phyloP scores from a whole-genome alignment of 2,329 filamentous ascomycete genomes.

The Mycocentrospora acerina region DNA sequence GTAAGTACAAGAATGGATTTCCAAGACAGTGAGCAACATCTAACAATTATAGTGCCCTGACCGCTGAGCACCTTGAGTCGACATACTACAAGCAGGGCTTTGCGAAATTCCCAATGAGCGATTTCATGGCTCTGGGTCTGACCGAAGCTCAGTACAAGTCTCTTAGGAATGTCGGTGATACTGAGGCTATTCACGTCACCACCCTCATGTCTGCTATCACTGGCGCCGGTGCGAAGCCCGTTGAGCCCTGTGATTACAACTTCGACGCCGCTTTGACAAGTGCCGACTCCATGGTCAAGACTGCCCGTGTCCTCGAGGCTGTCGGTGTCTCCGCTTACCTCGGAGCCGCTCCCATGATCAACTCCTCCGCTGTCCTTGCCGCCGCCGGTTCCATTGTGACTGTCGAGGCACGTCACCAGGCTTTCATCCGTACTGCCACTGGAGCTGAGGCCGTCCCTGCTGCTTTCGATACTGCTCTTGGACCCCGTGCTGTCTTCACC shows the following conservation, averaged over 20 bases:
- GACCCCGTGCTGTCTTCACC: conserved; percentile 69
- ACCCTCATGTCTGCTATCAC: conserved; percentile 63
- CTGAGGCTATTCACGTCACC: conserved; percentile 64
- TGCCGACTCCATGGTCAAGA: conserved; percentile 67
- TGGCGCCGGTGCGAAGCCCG: conserved; percentile 63
- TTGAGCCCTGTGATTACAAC: conserved; percentile 70
- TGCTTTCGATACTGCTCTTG: conserved; percentile 70
- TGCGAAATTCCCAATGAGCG: conserved; percentile 62
- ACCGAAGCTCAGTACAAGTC: conserved; percentile 57
- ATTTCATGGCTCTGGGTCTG: conserved; percentile 66
- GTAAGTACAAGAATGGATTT: conserved; percentile 39
- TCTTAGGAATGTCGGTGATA: conserved; percentile 62
- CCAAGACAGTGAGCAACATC: conserved; percentile 19
- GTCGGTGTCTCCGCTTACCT: conserved; percentile 73
- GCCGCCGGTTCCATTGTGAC: conserved; percentile 71
- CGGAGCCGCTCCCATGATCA: conserved; percentile 67
- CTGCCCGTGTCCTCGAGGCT: conserved; percentile 69
- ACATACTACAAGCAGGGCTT: conserved; percentile 73
- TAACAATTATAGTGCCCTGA: conserved; percentile 61
- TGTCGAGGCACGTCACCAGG: conserved; percentile 72
- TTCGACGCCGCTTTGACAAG: conserved; percentile 63
- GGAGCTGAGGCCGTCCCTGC: conserved; percentile 63
- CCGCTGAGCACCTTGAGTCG: conserved; percentile 73
- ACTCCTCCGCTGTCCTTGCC: conserved; percentile 60
- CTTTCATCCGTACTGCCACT: conserved; percentile 65